Evolutionary conservation across 495 filamentous ascomycete genomes (phyloP).

Genomic region (Rostrohypoxylon terebratum): DNA sequence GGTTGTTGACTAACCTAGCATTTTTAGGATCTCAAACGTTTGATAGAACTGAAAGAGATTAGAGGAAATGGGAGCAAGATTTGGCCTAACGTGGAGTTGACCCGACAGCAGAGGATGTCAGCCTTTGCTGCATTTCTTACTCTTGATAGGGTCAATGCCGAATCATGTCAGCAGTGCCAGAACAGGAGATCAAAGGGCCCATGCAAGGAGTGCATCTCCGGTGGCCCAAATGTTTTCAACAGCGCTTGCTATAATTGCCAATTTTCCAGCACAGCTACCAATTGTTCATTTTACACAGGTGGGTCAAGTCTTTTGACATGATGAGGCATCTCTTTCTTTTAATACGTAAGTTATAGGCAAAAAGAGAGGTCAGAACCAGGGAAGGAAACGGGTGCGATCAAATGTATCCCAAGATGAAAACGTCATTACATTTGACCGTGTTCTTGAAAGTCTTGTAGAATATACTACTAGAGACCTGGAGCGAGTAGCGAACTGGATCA

Average conservation of each 20-base stretch:
- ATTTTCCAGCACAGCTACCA: slow-evolving; percentile 15
- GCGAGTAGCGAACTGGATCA: background rate
- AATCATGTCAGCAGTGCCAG: background rate
- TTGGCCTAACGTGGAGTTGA: background rate
- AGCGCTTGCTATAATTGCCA: slow-evolving; percentile 21
- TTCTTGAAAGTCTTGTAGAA: slow-evolving; percentile 3
- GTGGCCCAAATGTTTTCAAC: background rate
- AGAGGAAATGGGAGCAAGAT: background rate
- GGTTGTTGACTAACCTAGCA: background rate
- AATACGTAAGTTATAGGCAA: slow-evolving; percentile 1
- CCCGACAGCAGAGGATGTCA: slow-evolving; percentile 21
- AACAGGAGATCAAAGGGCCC: slow-evolving; percentile 10
- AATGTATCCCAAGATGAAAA: background rate
- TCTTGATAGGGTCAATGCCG: background rate
- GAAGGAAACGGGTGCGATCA: background rate
- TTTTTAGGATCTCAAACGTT: background rate
- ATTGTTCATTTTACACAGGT: slow-evolving; percentile 19
- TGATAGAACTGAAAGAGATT: slow-evolving; percentile 7
- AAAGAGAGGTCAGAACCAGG: background rate
- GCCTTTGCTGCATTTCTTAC: slow-evolving; percentile 8
- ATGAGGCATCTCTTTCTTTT: background rate
- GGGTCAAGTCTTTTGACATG: background rate
- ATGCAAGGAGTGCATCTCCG: slow-evolving; percentile 6
- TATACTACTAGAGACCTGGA: background rate
- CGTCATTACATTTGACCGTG: background rate